Evolutionary conservation across 495 filamentous ascomycete genomes (phyloP), one percentile per base, ranked within the genome.

Genomic region (Rhizodiscina lignyota): DNA sequence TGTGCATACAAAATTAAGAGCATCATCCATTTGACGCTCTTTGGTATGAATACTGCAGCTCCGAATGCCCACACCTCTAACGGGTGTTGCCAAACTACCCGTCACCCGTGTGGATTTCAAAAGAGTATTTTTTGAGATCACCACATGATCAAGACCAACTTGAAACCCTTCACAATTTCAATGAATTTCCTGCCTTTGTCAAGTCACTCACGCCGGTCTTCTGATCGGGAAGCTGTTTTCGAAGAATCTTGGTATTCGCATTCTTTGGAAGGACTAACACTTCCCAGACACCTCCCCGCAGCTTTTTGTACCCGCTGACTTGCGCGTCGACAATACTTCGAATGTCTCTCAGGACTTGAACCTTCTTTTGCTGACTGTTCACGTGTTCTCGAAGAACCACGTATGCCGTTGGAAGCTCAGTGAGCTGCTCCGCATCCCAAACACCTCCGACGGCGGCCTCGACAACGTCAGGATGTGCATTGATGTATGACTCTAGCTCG

Each of bases 251-350:
- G 4, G 52, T 52, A 4, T 47, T 56, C 18, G 55, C 37, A 32
- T 55, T 58, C 33, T 50, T 60, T 4, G 57, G 53, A 8, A 60
- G 30, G 21, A 34, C 32, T 8, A 43, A 39, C 11, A 58, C 36
- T 29, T 51, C 40, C 50, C 51, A 51, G 0, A 61, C 49, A 2
- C 57, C 57, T 10, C 56, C 57, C 30, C 50, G 49, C 6, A 61
- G 43, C 35, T 52, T 56, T 43, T 61, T 59, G 18, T 58, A 56
- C 0, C 53, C 44, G 29, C 49, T 50, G 4, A 44, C 42, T 18
- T 36, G 18, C 3, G 12, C 26, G 13, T 41, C 42, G 5, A 48
- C 16, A 17, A 10, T 6, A 11, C 28, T 1, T 18, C 36, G 33
- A 35, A 53, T 45, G 18, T 24, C 21, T 37, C 16, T 37, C 15